phyloP scores from a whole-genome alignment of 2,329 filamentous ascomycete genomes.

The Stromatinia cepivora region DNA sequence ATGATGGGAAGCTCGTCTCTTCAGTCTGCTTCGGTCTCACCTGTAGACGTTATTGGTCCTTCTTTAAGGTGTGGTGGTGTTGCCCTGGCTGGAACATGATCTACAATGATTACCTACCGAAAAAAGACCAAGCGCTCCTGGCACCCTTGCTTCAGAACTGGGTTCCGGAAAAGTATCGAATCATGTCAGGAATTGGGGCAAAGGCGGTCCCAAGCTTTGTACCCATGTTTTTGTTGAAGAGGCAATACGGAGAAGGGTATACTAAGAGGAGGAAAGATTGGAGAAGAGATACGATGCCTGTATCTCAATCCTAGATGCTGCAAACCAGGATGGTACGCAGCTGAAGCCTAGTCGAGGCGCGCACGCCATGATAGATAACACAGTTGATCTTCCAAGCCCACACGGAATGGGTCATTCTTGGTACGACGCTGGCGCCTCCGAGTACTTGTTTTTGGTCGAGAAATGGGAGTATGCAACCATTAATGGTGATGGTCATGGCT shows the following conservation, averaged over 20 bases:
- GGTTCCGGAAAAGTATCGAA: not conserved
- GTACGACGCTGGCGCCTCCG: not conserved
- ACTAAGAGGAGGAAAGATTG: not conserved
- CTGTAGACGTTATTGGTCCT: not conserved
- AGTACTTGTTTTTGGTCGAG: not conserved
- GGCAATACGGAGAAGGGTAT: not conserved
- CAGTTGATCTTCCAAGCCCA: not conserved
- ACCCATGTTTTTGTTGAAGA: constrained; percentile 1
- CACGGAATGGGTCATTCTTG: not conserved
- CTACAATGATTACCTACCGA: not conserved
- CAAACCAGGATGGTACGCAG: not conserved
- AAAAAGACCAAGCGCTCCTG: not conserved
- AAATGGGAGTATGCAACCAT: not conserved
- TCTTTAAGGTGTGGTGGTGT: not conserved
- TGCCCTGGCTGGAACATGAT: not conserved
- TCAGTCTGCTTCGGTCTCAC: constrained; percentile 1
- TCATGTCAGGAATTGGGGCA: not conserved
- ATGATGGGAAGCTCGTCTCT: not conserved
- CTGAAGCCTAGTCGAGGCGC: not conserved
- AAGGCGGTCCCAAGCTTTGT: not conserved
- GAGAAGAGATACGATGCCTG: not conserved
- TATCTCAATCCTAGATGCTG: not conserved
- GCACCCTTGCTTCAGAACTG: not conserved
- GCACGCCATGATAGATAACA: not conserved
- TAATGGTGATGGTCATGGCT: not conserved